Percentiles rank a stretch among this genome's conserved stretches.
Conservation (phyloP, 2,329 filamentous ascomycete species). For the Aspergillus sp. region DNA sequence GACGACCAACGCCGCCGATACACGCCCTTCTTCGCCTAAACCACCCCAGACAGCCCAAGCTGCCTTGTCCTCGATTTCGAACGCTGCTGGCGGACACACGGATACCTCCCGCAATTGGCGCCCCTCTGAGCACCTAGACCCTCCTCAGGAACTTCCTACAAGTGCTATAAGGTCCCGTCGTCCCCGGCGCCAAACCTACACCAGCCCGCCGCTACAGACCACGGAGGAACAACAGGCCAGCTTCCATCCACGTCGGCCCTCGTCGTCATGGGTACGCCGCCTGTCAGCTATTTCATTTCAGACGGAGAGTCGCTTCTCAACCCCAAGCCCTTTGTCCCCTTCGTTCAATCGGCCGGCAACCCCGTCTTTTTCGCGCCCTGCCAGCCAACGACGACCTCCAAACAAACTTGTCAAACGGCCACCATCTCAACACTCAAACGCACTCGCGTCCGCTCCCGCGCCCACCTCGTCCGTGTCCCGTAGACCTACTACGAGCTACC, state of each 20-base stretch:
- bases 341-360: conserved; percentile 46
- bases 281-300: conserved; percentile 44
- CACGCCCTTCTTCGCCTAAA: conserved; percentile 10
- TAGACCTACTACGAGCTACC: conserved; percentile 55
- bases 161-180: conserved; percentile 22
- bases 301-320: conserved; percentile 38
- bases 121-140: conserved; percentile 9
- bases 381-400: conserved; percentile 28
- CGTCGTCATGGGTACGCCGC: conserved; percentile 48
- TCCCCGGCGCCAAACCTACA: conserved; percentile 30
- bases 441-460: conserved; percentile 17
- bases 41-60: conserved; percentile 8
- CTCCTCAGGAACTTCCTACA: conserved; percentile 19
- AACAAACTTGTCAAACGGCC: conserved; percentile 58
- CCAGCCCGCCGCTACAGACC: conserved; percentile 19
- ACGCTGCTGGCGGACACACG: conserved; percentile 7
- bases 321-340: conserved; percentile 43
- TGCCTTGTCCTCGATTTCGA: conserved; percentile 6
- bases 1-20: conserved; percentile 7
- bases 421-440: conserved; percentile 43
- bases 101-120: conserved; percentile 6
- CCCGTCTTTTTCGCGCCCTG: conserved; percentile 35
- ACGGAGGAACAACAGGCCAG: conserved; percentile 16
- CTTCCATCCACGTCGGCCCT: conserved; percentile 27
- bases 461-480: conserved; percentile 42